These are phyloP conservation scores for Phaeotremella fagi DNA, from an alignment of 768 basidiomycete species.

Conservation along the genomic window DNA sequence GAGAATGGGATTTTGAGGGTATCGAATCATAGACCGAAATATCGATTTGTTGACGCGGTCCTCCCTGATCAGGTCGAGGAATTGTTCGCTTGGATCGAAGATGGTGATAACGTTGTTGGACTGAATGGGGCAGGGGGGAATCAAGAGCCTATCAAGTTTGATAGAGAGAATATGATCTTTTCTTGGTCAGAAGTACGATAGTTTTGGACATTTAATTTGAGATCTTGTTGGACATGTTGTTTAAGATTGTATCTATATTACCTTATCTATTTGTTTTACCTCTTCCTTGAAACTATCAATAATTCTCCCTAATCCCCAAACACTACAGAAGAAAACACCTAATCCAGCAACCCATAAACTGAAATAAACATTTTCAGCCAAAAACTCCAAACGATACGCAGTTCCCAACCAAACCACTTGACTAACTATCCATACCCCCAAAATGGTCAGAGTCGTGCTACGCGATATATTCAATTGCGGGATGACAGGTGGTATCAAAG, in stretches of 20 bases:
- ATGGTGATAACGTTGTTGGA: too few species aligned
- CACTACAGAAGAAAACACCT: constrained; percentile 68
- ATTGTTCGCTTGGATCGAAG: too few species aligned
- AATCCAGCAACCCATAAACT: constrained; percentile 74
- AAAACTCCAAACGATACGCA: constrained; percentile 85
- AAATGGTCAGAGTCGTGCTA: constrained; percentile 51
- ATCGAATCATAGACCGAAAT: too few species aligned
- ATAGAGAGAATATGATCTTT: too few species aligned
- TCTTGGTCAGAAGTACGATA: too few species aligned
- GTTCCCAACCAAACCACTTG: constrained; percentile 79
- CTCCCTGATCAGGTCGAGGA: too few species aligned
- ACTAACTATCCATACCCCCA: constrained; percentile 65
- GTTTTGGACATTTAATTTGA: too few species aligned
- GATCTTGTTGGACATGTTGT: too few species aligned
- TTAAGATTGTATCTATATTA: neutral
- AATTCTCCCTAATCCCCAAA: constrained; percentile 69
- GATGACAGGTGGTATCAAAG: constrained; percentile 76
- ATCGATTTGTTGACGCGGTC: too few species aligned
- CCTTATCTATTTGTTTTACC: neutral
- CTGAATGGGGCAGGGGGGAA: too few species aligned
- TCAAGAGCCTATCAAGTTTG: too few species aligned
- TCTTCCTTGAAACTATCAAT: constrained; percentile 47
- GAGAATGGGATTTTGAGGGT: too few species aligned
- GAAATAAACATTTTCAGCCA: constrained; percentile 68
- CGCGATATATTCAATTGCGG: constrained; percentile 57